phyloP scores from a whole-genome alignment of 1,284 basidiomycete species.

The Rhodotorula glutinis region DNA sequence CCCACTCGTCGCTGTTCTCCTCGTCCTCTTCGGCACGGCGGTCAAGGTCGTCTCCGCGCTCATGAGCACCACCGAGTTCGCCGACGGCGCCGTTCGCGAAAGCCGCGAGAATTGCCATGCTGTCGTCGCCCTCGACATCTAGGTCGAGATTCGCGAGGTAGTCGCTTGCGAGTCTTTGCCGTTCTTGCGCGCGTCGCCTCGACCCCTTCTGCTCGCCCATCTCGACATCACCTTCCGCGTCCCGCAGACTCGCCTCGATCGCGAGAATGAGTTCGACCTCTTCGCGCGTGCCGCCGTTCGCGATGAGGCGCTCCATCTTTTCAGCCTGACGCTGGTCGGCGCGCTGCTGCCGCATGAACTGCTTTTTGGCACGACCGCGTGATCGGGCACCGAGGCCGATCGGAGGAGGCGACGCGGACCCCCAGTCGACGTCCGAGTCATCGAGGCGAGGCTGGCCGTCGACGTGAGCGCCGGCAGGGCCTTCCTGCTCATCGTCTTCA shows the following conservation, averaged over 20 bases:
- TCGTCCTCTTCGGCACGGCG: conserved; percentile 13
- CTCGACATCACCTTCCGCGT: conserved; percentile 1
- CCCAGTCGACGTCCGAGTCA: conserved; percentile 40
- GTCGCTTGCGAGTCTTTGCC: conserved; percentile 16
- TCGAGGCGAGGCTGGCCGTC: conserved; percentile 23
- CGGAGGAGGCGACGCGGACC: conserved; percentile 13
- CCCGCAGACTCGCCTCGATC: conserved; percentile 14
- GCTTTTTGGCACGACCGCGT: conserved; percentile 15
- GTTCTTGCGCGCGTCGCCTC: neutral
- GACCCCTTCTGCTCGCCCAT: neutral
- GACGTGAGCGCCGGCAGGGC: neutral
- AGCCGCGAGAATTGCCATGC: conserved; percentile 11
- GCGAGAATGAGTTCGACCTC: conserved; percentile 23
- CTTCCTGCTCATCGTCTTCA: neutral
- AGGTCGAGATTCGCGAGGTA: conserved; percentile 19
- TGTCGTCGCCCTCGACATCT: conserved; percentile 15
- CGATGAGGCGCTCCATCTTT: conserved; percentile 29
- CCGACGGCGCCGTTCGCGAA: conserved; percentile 24
- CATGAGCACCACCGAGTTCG: conserved; percentile 4
- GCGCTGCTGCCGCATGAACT: conserved; percentile 15
- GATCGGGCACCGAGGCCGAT: neutral
- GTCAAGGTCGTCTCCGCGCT: conserved; percentile 22
- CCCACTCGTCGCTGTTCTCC: conserved; percentile 31
- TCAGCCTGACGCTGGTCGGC: conserved; percentile 28
- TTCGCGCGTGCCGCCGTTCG: conserved; percentile 8